Evolutionary conservation across 345 rosid species (phyloP), one percentile per base, ranked within the genome.

Genomic region (Rhizophora mangle): DNA sequence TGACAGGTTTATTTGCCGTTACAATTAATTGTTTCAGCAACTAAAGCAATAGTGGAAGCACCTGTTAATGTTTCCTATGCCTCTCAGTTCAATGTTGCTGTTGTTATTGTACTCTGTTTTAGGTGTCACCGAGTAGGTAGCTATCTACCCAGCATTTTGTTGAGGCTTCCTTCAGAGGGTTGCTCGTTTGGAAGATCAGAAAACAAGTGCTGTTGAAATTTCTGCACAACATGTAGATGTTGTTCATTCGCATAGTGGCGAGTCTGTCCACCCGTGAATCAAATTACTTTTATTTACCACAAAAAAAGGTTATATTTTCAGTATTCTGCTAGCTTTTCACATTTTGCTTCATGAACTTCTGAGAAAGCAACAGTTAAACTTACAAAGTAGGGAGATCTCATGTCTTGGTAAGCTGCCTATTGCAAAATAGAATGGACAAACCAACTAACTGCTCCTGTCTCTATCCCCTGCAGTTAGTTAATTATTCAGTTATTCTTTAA

Each of bases 401-500:
- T 71, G 55, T 46, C 31, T 21, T 61, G 56, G 63, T 71, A 26
- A 46, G 22, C 30, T 64, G 30, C 22, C 26, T 20, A 64, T 58
- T 34, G 60, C 46, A 76, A 27, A 47, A 58, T 6, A 22, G 64
- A 74, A 76, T 68, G 70, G 72, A 76, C 71, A 46, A 55, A 39
- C 76, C 79, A 74, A 59, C 71, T 46, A 73, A 54, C 47, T 27
- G 26, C 53, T 29, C 60, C 37, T 62, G 61, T 67, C 57, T 49
- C 57, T 16, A 9, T 43, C 64, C 19, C 52, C 47, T 56, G 20
- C 55, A 32, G 62, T 70, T 18, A 32, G 64, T 55, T 54, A 63
- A 34, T 61, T 46, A 64, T 20, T 67, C 65, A 58, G 36, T 67
- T 62, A 11, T 15, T 32, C 22, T 13, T 72, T 26, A 64, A 65